A percentile compares a stretch with the other conserved stretches of the same genome.
Evolutionary conservation across 805 yeast species (phyloP).

Genomic region (Candida tallmaniae): DNA sequence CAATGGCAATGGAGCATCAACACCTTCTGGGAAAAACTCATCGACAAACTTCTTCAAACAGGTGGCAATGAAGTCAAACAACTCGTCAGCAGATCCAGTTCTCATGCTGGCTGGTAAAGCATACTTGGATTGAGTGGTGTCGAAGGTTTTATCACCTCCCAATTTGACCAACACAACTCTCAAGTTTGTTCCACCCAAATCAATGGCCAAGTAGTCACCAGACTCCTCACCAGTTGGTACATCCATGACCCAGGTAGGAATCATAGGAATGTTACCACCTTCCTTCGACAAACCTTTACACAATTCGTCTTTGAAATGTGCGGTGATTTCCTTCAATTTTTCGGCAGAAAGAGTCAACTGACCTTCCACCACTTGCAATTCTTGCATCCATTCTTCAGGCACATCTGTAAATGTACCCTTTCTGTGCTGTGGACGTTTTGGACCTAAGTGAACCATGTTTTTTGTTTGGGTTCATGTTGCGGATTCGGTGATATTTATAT

Average conservation of each 20-base stretch:
- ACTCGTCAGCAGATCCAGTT: slow-evolving; percentile 69
- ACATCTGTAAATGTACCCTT: slow-evolving; percentile 60
- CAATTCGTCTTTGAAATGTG: slow-evolving; percentile 75
- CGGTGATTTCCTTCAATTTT: slow-evolving; percentile 60
- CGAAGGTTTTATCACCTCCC: slow-evolving; percentile 80
- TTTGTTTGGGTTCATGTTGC: too few relatives aligned
- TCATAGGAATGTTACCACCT: slow-evolving; percentile 94
- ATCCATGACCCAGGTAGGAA: slow-evolving; percentile 94
- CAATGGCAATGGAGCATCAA: slow-evolving; percentile 58
- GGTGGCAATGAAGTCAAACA: slow-evolving; percentile 84
- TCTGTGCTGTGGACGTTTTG: slow-evolving; percentile 77
- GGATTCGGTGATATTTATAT: neutral
- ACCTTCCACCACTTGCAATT: slow-evolving; percentile 53
- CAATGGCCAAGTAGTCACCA: slow-evolving; percentile 90
- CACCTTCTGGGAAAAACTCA: slow-evolving; percentile 67
- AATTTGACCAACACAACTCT: slow-evolving; percentile 86
- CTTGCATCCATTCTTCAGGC: slow-evolving; percentile 56
- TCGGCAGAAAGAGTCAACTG: slow-evolving; percentile 59
- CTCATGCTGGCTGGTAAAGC: slow-evolving; percentile 73
- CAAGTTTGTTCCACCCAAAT: slow-evolving; percentile 95
- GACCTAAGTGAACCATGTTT: slow-evolving; percentile 79
- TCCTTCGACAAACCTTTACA: slow-evolving; percentile 70
- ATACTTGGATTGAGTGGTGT: slow-evolving; percentile 82
- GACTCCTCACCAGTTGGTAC: slow-evolving; percentile 88
- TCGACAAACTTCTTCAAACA: slow-evolving; percentile 67